Evolutionary conservation across 2,329 filamentous ascomycete species (phyloP), one percentile per base, ranked within the genome.

Genomic region (Cadophora sp.): DNA sequence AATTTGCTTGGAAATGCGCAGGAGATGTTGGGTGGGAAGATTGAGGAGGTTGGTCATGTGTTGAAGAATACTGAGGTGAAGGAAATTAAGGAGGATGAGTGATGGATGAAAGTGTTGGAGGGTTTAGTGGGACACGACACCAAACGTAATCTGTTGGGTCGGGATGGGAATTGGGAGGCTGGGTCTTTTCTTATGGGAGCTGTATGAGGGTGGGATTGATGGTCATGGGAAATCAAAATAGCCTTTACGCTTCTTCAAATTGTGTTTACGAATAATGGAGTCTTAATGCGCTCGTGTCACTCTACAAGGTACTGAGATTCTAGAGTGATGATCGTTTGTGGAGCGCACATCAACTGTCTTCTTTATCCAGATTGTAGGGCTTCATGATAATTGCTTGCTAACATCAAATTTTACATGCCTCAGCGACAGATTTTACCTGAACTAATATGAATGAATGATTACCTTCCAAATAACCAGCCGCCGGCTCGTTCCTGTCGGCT

Each of bases 1-100:
- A 70, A 75, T 66, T n/a, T 76, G 14, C 41, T 75, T n/a, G 74
- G 72, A 1, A 75, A 75, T 71, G 73, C 74, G 18, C 69, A 72
- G 30, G 73, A 75, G 58, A 64, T 65, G 64, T 45, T 76, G 33
- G 73, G 74, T 27, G 72, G 64, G 6, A 72, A 68, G 59, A 67
- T 73, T 62, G 68, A 69, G 55, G 69, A 71, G 9, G 56, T 56
- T 6, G 72, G 70, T 4, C 61, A 63, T 56, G 36, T n/a, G 20
- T 45, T 63, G 61, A 63, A 63, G 22, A 45, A 27, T n/a, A 3
- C 61, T 16, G 61, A 63, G 18, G 61, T 63, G 8, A 63, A 63
- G 50, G 33, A 55, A 24, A 55, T 63, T 11, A 63, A 63, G 61
- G 41, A 63, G 18, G 48, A 63, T 30, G 36, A 62, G 14, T 62